Evolutionary conservation across 257 asterid species (phyloP).

Genomic region (Lavandula angustifolia): DNA sequence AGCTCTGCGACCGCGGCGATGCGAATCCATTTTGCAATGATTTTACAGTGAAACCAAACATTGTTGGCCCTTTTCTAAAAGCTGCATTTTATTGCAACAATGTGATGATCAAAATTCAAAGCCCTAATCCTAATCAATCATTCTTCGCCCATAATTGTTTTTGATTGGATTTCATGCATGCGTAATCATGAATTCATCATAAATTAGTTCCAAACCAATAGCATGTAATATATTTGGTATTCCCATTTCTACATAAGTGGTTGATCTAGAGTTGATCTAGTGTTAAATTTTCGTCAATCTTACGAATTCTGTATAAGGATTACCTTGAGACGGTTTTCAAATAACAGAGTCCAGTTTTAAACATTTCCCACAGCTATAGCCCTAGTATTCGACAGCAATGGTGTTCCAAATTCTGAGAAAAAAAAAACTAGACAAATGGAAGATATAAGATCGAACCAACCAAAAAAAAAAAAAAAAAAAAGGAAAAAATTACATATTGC

Average conservation of each 20-base stretch:
- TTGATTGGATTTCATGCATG: neutral
- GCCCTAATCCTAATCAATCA: neutral
- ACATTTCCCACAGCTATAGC: neutral
- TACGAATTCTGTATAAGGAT: too few relatives aligned
- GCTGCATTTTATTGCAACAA: conserved; percentile 28
- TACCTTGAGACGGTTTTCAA: neutral
- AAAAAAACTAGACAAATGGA: too few relatives aligned
- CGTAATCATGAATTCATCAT: too few relatives aligned
- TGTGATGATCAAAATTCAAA: too few relatives aligned
- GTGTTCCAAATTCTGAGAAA: neutral
- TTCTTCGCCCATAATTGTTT: neutral
- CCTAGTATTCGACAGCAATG: neutral
- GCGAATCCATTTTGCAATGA: neutral
- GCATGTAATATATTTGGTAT: too few relatives aligned
- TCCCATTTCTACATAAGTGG: too few relatives aligned
- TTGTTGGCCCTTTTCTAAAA: conserved; percentile 27
- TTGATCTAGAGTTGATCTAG: too few relatives aligned
- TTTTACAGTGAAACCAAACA: conserved; percentile 46
- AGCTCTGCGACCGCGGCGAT: neutral
- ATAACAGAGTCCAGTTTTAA: neutral
- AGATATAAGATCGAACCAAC: too few relatives aligned
- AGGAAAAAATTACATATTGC: neutral
- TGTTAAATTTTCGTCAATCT: too few relatives aligned
- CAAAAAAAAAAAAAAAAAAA: neutral
- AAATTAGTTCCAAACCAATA: too few relatives aligned